phyloP scores from a whole-genome alignment of 257 asterid genomes.

The Echium plantagineum region DNA sequence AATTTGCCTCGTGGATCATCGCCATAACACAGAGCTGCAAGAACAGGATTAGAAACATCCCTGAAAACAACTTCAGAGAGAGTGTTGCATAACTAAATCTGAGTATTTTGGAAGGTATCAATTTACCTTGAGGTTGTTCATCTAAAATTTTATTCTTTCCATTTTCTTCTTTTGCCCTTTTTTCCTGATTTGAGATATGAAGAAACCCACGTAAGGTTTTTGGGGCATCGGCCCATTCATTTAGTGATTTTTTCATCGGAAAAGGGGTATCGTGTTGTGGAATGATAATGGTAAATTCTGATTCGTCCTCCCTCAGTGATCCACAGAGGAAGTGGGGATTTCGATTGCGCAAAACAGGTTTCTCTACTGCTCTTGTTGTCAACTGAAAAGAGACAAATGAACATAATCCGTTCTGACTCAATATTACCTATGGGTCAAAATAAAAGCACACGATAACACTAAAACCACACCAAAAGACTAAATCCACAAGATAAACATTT shows the following conservation, averaged over 20 bases:
- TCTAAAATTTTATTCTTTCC: slow-evolving; percentile 7
- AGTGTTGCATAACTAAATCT: background rate
- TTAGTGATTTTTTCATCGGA: slow-evolving; percentile 19
- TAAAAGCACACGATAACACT: too few relatives aligned
- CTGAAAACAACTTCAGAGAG: background rate
- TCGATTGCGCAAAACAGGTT: slow-evolving; percentile 50
- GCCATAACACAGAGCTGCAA: slow-evolving; percentile 24
- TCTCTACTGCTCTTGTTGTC: slow-evolving; percentile 42
- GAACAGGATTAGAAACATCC: slow-evolving; percentile 3
- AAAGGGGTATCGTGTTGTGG: slow-evolving; percentile 34
- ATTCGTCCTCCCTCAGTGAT: slow-evolving; percentile 52
- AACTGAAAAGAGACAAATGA: slow-evolving; percentile 29
- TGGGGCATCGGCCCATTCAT: slow-evolving; percentile 23
- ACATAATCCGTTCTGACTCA: background rate
- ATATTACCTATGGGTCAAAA: too few relatives aligned
- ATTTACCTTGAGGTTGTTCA: slow-evolving; percentile 21
- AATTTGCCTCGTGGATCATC: slow-evolving; percentile 15
- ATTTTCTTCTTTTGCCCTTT: slow-evolving; percentile 18
- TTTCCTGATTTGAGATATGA: slow-evolving; percentile 23
- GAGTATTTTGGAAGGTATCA: background rate
- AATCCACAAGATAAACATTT: too few relatives aligned
- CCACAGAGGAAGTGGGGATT: slow-evolving; percentile 66
- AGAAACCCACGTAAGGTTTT: slow-evolving; percentile 32
- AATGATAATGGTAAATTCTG: slow-evolving; percentile 34
- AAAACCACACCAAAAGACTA: too few relatives aligned